phyloP scores from a whole-genome alignment of 1,284 basidiomycete genomes.

The Apiotrichum mycotoxinovorans region DNA sequence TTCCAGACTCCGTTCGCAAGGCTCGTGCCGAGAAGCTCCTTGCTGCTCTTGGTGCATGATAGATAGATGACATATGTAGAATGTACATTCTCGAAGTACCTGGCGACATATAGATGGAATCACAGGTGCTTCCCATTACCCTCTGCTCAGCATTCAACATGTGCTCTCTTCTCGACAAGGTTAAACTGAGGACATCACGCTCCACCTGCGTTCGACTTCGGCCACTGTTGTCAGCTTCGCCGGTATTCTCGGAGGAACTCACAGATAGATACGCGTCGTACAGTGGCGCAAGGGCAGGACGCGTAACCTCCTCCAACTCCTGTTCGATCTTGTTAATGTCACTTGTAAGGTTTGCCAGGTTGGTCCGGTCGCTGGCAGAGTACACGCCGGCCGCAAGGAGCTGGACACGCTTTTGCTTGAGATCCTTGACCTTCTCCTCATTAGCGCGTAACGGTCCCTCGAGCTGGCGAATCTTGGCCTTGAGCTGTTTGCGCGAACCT shows the following conservation, averaged over 20 bases:
- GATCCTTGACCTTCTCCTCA: neutral
- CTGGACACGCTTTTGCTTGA: neutral
- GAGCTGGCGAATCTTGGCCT: slow-evolving; percentile 29
- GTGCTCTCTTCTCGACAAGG: neutral
- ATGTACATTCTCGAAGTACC: neutral
- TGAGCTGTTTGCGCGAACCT: slow-evolving; percentile 31
- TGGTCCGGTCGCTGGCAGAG: neutral
- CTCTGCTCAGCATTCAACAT: no score
- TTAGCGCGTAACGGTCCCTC: slow-evolving; percentile 4
- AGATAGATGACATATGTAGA: neutral
- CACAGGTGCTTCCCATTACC: no score
- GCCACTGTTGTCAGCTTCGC: slow-evolving; percentile 7
- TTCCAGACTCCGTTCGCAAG: slow-evolving; percentile 5
- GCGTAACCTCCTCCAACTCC: neutral
- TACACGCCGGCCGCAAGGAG: neutral
- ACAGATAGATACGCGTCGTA: slow-evolving; percentile 12
- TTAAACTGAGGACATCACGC: no score
- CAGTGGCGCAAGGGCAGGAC: slow-evolving; percentile 3
- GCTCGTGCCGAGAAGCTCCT: slow-evolving; percentile 26
- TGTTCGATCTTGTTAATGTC: slow-evolving; percentile 1
- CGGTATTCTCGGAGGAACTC: neutral
- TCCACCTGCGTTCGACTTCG: no score
- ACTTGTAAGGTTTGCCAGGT: neutral
- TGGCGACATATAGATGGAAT: neutral
- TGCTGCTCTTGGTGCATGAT: slow-evolving; percentile 11